phyloP scores from a whole-genome alignment of 176 grass and related monocot species.

The Oryza meyeriana region DNA sequence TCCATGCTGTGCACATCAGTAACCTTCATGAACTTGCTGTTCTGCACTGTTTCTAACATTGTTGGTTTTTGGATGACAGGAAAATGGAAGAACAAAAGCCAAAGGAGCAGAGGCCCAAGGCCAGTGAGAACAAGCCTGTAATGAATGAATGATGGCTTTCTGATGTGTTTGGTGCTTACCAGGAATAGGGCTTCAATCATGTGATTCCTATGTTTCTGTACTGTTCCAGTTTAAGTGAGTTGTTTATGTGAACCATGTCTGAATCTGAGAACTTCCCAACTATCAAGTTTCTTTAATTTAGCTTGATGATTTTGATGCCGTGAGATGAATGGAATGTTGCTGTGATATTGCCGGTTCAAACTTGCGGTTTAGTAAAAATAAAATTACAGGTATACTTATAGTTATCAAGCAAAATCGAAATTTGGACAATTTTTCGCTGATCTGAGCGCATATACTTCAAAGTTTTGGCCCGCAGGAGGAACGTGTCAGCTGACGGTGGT shows the following conservation, averaged over 20 bases:
- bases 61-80: constrained; percentile 28
- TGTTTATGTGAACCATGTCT: not conserved
- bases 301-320: not conserved
- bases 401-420: too few relatives aligned
- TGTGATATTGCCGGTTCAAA: not conserved
- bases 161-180: not conserved
- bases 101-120: constrained; percentile 78
- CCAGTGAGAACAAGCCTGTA: constrained; percentile 83
- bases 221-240: not conserved
- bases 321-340: not conserved
- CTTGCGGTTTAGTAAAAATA: not conserved
- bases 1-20: not conserved
- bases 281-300: not conserved
- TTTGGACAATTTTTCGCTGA: too few relatives aligned
- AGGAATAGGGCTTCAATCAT: not conserved
- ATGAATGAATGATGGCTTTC: constrained; percentile 59
- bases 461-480: too few relatives aligned
- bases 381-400: too few relatives aligned
- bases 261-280: not conserved
- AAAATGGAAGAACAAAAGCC: constrained; percentile 81
- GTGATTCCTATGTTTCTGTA: constrained; percentile 6
- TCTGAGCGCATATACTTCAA: too few relatives aligned
- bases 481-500: too few relatives aligned
- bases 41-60: not conserved
- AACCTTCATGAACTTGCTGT: not conserved